Evolutionary conservation across 441 rosid species (phyloP), one percentile per base, ranked within the genome.

Genomic region (Omphalea diandra): DNA sequence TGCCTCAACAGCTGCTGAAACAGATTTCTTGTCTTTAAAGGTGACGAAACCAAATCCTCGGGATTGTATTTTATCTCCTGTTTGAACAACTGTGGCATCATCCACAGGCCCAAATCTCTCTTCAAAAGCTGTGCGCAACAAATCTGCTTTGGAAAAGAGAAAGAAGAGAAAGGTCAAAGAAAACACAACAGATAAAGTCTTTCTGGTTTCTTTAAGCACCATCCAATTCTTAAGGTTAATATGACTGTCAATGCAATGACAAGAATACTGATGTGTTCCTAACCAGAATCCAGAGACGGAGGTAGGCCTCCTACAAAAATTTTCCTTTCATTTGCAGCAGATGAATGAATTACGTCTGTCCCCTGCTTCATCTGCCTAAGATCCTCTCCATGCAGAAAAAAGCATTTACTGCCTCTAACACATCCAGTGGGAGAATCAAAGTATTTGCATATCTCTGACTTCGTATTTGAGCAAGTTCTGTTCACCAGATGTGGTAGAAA

Each of bases 11-110:
- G 94, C 94, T 56, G 81, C 78, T 49, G 73, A 71, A 68, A 77
- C 87, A 68, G 89, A 85, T 74, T 72, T 73, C 65, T 83, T 83
- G 27, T 81, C 73, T 66, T 81, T 82, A 66, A 88, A 88, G 78
- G 77, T 87, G 52, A 88, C 82, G 50, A 82, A 85, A 54, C 94
- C 94, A 81, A 85, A 87, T 73, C 94, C 87, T 38, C 88, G 81
- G 24, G 90, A 81, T 54, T 68, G 73, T 33, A 68, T 31, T 70
- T 63, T 72, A 58, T 81, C 77, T 58, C 78, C 85, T 50, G 62
- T 22, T 75, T 66, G 79, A 68, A 46, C 22, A 66, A 86, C 77
- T 38, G 10, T 60, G 40, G 90, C 88, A 75, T 81, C 79, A 66
- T 83, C 89, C 55, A 88, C 90, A 6, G 79, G 32, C 47, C 94